phyloP scores from a whole-genome alignment of 345 rosid genomes.

The Mallotus nudiflorus region DNA sequence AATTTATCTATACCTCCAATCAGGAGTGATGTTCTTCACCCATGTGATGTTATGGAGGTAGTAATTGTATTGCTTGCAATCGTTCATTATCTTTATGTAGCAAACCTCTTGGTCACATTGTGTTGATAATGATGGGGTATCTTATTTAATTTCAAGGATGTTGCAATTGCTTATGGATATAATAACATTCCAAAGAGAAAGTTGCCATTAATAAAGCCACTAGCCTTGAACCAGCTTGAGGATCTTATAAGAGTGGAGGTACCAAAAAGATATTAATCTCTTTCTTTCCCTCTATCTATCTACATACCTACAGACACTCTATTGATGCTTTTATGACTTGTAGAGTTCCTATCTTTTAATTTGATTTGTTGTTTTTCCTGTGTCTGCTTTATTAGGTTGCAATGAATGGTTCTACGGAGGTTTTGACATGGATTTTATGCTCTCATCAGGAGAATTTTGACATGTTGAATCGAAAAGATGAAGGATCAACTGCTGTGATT shows the following conservation, averaged over 20 bases:
- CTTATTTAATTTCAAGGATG: constrained; percentile 63
- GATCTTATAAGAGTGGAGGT: constrained; percentile 88
- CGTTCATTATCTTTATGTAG: not conserved
- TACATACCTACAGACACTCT: not conserved
- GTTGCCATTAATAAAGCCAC: constrained; percentile 62
- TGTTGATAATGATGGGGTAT: constrained; percentile 10
- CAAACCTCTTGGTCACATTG: not conserved
- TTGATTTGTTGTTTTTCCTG: constrained; percentile 7
- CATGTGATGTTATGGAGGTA: constrained; percentile 98
- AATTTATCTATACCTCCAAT: constrained; percentile 76
- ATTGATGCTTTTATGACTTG: not conserved
- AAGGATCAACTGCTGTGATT: constrained; percentile 52
- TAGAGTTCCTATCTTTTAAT: not conserved
- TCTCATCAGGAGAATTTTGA: constrained; percentile 65
- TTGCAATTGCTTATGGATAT: constrained; percentile 93
- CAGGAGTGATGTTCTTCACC: constrained; percentile 90
- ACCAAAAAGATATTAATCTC: not conserved
- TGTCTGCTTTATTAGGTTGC: constrained; percentile 49
- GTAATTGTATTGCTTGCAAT: constrained; percentile 9
- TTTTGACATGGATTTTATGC: constrained; percentile 77
- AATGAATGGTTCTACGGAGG: constrained; percentile 76
- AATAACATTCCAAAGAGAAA: constrained; percentile 73
- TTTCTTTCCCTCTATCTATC: not conserved
- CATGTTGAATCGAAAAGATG: constrained; percentile 68
- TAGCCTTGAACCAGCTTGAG: constrained; percentile 69